These are phyloP conservation scores for Fusarium ambrosium DNA, from an alignment of 2,329 filamentous ascomycete species.

Conservation along the genomic window DNA sequence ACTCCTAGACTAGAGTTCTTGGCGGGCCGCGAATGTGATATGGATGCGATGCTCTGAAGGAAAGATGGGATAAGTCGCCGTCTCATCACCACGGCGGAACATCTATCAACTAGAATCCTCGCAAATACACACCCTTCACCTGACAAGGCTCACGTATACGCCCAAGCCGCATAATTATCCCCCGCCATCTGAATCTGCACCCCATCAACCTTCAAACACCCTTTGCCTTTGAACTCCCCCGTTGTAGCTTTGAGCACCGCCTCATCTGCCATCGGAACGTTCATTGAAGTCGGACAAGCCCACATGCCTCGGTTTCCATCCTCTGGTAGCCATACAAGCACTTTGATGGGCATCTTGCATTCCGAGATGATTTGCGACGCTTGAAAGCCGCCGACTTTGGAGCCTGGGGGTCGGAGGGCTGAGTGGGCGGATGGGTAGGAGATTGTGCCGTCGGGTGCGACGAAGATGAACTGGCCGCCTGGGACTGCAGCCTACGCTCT, in stretches of 20 bases:
- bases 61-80: background rate
- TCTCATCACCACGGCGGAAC: background rate
- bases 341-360: constrained; percentile 36
- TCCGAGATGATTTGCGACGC: constrained; percentile 45
- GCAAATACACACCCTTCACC: background rate
- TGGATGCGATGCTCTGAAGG: background rate
- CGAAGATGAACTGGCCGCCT: constrained; percentile 73
- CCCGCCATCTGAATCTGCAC: constrained; percentile 48
- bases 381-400: constrained; percentile 63
- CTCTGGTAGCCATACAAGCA: constrained; percentile 44
- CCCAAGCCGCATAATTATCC: constrained; percentile 53
- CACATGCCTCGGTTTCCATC: constrained; percentile 44
- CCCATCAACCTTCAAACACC: constrained; percentile 53
- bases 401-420: constrained; percentile 62
- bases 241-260: constrained; percentile 47
- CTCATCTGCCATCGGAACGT: constrained; percentile 25
- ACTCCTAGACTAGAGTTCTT: constrained; percentile 55
- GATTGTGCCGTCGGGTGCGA: constrained; percentile 66
- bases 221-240: constrained; percentile 35
- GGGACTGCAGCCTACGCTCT: constrained; percentile 64
- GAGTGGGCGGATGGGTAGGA: constrained; percentile 71
- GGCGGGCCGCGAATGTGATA: background rate
- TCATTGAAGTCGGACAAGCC: constrained; percentile 42
- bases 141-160: constrained; percentile 51
- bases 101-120: background rate